phyloP scores from a whole-genome alignment of 208 protist species.

The Crithidia expoeki region DNA sequence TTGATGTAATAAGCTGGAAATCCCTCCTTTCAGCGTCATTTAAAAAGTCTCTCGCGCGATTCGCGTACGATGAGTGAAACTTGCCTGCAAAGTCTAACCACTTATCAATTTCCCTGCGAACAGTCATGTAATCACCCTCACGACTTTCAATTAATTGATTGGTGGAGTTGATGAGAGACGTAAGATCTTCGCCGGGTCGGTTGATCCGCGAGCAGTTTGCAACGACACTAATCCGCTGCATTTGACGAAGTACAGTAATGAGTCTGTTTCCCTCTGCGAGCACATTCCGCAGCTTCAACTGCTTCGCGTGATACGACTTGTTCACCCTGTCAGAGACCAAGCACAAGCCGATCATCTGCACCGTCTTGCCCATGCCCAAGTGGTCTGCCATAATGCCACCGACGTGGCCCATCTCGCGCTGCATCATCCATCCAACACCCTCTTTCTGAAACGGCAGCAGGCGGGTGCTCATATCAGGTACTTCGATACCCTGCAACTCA shows the following conservation, averaged over 20 bases:
- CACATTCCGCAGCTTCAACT: constrained; percentile 34
- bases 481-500: constrained; percentile 60
- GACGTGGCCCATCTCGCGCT: constrained; percentile 71
- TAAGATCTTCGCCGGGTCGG: constrained; percentile 66
- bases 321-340: constrained; percentile 70
- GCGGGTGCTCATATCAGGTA: constrained; percentile 63
- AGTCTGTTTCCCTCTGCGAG: constrained; percentile 63
- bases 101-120: constrained; percentile 76
- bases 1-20: constrained; percentile 80
- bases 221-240: constrained; percentile 82
- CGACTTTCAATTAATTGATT: constrained; percentile 35
- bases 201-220: constrained; percentile 88
- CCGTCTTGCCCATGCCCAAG: constrained; percentile 91
- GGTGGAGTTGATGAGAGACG: constrained; percentile 45
- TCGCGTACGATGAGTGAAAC: constrained; percentile 82
- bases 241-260: constrained; percentile 80
- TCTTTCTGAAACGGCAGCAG: constrained; percentile 92
- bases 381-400: constrained; percentile 93
- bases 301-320: constrained; percentile 33
- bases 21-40: constrained; percentile 78
- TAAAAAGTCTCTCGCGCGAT: constrained; percentile 72
- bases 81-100: constrained; percentile 86
- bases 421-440: constrained; percentile 90
- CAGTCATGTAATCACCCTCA: constrained; percentile 23
- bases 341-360: constrained; percentile 92